Base-by-base conservation (phyloP, 83 land plant species). In the Picea mariana region DNA sequence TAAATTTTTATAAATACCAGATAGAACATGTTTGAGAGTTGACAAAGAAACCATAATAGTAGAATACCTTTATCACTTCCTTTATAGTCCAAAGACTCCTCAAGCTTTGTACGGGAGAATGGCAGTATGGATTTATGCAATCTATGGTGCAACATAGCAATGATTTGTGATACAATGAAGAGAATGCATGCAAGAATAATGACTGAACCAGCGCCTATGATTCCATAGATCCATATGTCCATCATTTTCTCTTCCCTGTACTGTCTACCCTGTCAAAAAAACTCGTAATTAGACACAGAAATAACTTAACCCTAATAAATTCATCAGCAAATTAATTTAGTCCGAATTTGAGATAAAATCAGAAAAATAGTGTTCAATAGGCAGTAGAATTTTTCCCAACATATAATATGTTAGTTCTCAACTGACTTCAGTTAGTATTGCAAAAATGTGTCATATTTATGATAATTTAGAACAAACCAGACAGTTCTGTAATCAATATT, bases 161-260 rank as follows among this genome's bases (percentile, higher is more conserved):
- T 9, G 13, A 75, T 52, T 52, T 75, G 78, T 18, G 11, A 75
- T 49, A 75, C 17, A 52, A 75, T 75, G 34, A 75, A 52, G 55
- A 75, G 34, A 21, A 75, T 26, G 61, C 78, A 75, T 27, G 78
- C 61, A 75, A 75, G 78, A 75, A 75, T 52, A 75, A 75, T 75
- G 18, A 52, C 34, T 52, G 78, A 52, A 52, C 60, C 38, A 75
- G 61, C 78, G 21, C 49, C 8, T 44, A 6, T 44, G 49, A 44
- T 44, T 44, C 8, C 8, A 6, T 44, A 44, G 49, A 44, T 44
- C 49, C 49, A 44, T 44, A 44, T 6, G 49, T 6, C 49, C 8
- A 44, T 44, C 49, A 44, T 44, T 44, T 44, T 44, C 49, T 44
- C 49, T 44, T 44, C 49, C 49, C 31, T 31, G 60, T 60, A 72